These are phyloP conservation scores for Sordariomycetes sp. DNA, from an alignment of 2,329 filamentous ascomycete species.

Conservation along the genomic window DNA sequence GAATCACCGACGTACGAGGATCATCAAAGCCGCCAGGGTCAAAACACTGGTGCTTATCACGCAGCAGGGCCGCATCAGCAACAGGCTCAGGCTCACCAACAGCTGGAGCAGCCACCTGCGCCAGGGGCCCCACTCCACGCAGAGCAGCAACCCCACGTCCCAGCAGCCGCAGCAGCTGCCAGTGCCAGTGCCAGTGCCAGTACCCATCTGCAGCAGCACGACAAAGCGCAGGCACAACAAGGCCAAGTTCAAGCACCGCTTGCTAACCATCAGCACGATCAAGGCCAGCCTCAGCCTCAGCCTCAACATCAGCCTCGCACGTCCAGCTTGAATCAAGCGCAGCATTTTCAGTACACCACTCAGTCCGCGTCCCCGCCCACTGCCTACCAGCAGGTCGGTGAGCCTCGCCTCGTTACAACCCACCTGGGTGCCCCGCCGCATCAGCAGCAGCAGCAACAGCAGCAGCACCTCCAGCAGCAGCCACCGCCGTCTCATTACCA, in stretches of 20 bases:
- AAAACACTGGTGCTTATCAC: slow-evolving; percentile 24
- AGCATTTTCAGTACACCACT: neutral
- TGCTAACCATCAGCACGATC: slow-evolving; percentile 6
- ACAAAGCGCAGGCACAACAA: slow-evolving; percentile 19
- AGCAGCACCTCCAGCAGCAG: slow-evolving; percentile 4
- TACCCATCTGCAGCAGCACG: slow-evolving; percentile 21
- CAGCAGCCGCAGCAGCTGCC: slow-evolving; percentile 12
- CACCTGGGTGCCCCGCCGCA: slow-evolving; percentile 21
- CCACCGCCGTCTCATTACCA: slow-evolving; percentile 14
- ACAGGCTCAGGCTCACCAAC: slow-evolving; percentile 11
- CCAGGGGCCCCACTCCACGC: slow-evolving; percentile 6
- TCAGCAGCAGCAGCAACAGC: slow-evolving; percentile 16
- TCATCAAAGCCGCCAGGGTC: neutral
- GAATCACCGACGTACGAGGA: slow-evolving; percentile 39
- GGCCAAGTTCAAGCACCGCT: slow-evolving; percentile 8
- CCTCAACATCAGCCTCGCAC: slow-evolving; percentile 20
- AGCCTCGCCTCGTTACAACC: slow-evolving; percentile 22
- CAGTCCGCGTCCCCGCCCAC: slow-evolving; percentile 10
- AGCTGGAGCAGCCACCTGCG: slow-evolving; percentile 13
- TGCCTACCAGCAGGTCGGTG: slow-evolving; percentile 21
- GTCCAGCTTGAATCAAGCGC: slow-evolving; percentile 8
- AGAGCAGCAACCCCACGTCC: neutral
- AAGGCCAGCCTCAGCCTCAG: slow-evolving; percentile 20
- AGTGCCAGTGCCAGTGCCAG: slow-evolving; percentile 12
- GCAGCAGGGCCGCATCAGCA: slow-evolving; percentile 19